Evolutionary conservation across 495 filamentous ascomycete species (phyloP).

Genomic region (Bombardia bombarda): DNA sequence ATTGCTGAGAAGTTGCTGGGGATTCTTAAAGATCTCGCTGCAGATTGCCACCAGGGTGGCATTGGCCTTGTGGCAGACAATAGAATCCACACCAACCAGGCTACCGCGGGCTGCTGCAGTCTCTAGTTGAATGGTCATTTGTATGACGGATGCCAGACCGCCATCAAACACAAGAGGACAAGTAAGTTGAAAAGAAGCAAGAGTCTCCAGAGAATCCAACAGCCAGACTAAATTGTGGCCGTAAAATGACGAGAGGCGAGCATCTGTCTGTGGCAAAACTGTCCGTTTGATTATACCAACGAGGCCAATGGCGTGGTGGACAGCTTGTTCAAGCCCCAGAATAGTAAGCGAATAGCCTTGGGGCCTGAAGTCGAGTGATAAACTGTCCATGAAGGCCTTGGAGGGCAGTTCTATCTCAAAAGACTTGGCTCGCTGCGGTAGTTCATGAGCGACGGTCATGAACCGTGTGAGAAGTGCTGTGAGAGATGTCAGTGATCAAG

Average conservation of each 20-base stretch:
- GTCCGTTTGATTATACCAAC: slow-evolving; percentile 13
- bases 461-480: slow-evolving; percentile 15
- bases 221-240: slow-evolving; percentile 24
- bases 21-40: slow-evolving; percentile 16
- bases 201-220: slow-evolving; percentile 25
- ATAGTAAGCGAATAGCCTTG: slow-evolving; percentile 12
- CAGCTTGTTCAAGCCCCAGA: slow-evolving; percentile 13
- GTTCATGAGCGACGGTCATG: neutral
- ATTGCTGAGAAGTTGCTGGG: slow-evolving; percentile 9
- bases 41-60: slow-evolving; percentile 23
- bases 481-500: neutral
- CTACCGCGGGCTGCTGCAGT: slow-evolving; percentile 11
- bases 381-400: slow-evolving; percentile 6
- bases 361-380: slow-evolving; percentile 3
- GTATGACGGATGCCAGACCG: slow-evolving; percentile 15
- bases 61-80: slow-evolving; percentile 25
- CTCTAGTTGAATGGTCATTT: slow-evolving; percentile 18
- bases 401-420: slow-evolving; percentile 18
- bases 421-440: neutral
- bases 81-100: slow-evolving; percentile 9
- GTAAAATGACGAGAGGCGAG: slow-evolving; percentile 9
- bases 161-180: slow-evolving; percentile 20
- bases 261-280: neutral
- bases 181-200: slow-evolving; percentile 16
- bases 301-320: slow-evolving; percentile 19